These are phyloP conservation scores for Saksenaea oblongispora DNA, from an alignment of 371 early-diverging fungal genomes.

Conservation along the genomic window DNA sequence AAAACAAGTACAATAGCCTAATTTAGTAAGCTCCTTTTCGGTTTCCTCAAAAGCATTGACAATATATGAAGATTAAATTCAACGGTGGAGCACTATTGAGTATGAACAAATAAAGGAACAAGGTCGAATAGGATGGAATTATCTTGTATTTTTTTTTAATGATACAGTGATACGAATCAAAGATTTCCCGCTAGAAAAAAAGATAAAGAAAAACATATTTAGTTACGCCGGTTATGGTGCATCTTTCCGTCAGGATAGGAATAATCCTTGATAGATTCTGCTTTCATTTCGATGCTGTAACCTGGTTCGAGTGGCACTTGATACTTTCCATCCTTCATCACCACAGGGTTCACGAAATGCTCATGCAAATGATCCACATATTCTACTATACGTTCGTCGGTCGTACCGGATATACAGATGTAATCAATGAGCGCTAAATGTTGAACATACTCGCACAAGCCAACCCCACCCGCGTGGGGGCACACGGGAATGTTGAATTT, in stretches of 20 bases:
- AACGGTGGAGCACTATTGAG: too few relatives aligned
- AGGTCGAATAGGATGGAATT: too few relatives aligned
- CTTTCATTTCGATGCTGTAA: slow-evolving; percentile 53
- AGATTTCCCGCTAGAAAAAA: too few relatives aligned
- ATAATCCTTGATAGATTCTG: slow-evolving; percentile 48
- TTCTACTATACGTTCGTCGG: slow-evolving; percentile 47
- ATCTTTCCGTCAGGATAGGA: slow-evolving; percentile 47
- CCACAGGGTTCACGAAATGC: slow-evolving; percentile 48
- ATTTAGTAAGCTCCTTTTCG: too few relatives aligned
- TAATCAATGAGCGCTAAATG: slow-evolving; percentile 55
- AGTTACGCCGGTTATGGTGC: slow-evolving; percentile 15
- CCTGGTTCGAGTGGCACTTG: slow-evolving; percentile 44
- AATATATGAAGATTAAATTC: too few relatives aligned
- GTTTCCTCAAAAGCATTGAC: too few relatives aligned
- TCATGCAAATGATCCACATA: slow-evolving; percentile 56
- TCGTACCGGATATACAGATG: slow-evolving; percentile 47
- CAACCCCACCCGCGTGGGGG: slow-evolving; percentile 55
- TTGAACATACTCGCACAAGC: slow-evolving; percentile 52
- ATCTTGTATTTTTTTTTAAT: too few relatives aligned
- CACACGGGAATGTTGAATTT: slow-evolving; percentile 54
- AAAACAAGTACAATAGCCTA: too few relatives aligned
- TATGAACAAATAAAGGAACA: too few relatives aligned
- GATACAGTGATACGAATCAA: too few relatives aligned
- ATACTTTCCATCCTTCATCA: slow-evolving; percentile 45
- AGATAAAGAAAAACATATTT: background rate